phyloP scores from a whole-genome alignment of 768 basidiomycete genomes.

The Leccinum longicurvipes region DNA sequence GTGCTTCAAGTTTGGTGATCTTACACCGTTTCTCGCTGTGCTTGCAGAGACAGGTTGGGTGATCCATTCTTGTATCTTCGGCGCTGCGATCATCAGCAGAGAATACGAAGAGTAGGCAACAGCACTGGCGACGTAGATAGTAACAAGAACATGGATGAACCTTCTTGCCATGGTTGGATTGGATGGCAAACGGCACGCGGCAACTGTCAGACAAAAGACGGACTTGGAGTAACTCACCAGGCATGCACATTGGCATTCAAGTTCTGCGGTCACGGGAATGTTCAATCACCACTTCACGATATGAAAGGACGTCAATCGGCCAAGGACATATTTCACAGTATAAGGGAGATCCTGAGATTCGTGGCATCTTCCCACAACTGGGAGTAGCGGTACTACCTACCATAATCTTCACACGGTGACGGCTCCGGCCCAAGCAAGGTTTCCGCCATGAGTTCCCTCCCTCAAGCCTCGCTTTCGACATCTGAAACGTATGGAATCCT shows the following conservation, averaged over 20 bases:
- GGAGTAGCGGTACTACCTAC: no score
- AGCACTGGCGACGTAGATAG: conserved; percentile 26
- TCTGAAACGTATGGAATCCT: conserved; percentile 20
- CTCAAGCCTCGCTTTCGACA: not conserved
- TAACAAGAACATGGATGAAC: conserved; percentile 12
- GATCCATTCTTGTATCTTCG: conserved; percentile 9
- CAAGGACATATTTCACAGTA: not conserved
- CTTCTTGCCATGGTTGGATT: conserved; percentile 9
- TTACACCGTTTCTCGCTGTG: not conserved
- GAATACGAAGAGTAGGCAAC: conserved; percentile 32
- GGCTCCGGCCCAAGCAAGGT: no score
- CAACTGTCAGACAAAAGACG: not conserved
- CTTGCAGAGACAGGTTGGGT: not conserved
- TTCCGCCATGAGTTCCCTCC: conserved; percentile 1
- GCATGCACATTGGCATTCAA: conserved; percentile 17
- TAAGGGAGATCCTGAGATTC: not conserved
- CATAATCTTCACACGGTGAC: not conserved
- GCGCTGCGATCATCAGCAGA: conserved; percentile 13
- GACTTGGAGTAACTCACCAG: not conserved
- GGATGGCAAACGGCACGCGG: not conserved
- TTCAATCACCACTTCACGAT: not conserved
- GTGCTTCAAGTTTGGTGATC: not conserved
- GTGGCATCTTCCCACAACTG: not conserved
- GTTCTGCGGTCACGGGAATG: not conserved
- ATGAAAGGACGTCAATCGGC: not conserved